Percentiles rank a stretch among this genome's conserved stretches.
phyloP scores from a whole-genome alignment of 2,329 filamentous ascomycete genomes.

The Alternaria ventricosa region DNA sequence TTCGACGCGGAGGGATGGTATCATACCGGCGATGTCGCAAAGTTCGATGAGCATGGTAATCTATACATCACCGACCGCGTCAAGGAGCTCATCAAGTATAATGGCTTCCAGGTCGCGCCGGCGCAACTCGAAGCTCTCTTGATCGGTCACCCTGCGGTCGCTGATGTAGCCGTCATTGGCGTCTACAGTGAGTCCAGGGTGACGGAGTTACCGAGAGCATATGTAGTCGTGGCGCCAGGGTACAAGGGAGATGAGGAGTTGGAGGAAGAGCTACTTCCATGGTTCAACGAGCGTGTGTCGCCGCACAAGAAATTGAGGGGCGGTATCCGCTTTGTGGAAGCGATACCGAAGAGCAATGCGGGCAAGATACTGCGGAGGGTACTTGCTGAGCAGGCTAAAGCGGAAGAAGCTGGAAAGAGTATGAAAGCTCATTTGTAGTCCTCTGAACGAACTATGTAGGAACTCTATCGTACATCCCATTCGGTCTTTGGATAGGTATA shows the following conservation, averaged over 20 bases:
- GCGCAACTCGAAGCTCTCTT: constrained; percentile 64
- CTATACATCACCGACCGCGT: constrained; percentile 44
- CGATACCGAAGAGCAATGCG: background rate
- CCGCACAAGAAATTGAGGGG: background rate
- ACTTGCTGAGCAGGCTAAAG: background rate
- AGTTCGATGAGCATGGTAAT: constrained; percentile 38
- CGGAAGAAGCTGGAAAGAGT: background rate
- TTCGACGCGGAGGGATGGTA: background rate
- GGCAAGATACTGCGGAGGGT: background rate
- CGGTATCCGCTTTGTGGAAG: background rate
- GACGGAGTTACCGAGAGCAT: background rate
- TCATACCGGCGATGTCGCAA: constrained; percentile 2
- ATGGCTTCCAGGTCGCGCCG: constrained; percentile 65
- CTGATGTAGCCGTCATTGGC: constrained; percentile 65
- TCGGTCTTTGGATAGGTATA: too few species aligned
- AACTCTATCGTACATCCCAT: too few species aligned
- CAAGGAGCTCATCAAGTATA: constrained; percentile 65
- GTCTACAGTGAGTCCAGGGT: background rate
- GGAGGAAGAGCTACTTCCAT: background rate
- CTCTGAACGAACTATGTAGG: too few species aligned
- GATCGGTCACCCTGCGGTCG: constrained; percentile 60
- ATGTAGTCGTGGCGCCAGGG: background rate
- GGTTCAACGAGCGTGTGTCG: background rate
- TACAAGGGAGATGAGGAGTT: background rate
- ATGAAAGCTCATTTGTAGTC: background rate